These are phyloP conservation scores for Paramecium primaurelia DNA, from an alignment of 73 alveolate species.

Conservation along the genomic window DNA sequence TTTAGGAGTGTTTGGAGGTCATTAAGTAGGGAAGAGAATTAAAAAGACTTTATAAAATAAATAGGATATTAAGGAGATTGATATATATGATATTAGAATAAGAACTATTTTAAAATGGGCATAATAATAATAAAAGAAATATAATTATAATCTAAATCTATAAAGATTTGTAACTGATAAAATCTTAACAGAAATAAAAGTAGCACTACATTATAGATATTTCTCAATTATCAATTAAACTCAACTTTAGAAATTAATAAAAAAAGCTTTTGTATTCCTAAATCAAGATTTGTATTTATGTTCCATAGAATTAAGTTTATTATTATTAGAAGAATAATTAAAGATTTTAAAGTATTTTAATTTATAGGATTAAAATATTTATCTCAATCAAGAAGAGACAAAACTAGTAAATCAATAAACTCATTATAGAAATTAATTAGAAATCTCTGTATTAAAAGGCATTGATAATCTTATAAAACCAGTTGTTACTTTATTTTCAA, in stretches of 20 bases:
- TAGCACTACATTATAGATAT: background rate
- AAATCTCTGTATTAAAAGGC: background rate
- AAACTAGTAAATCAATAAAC: background rate
- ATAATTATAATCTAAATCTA: background rate
- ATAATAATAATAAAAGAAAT: background rate
- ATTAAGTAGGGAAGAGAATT: conserved; percentile 6
- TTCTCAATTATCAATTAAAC: background rate
- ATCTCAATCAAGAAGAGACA: background rate
- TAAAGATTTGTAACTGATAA: conserved; percentile 13
- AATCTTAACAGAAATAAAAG: background rate
- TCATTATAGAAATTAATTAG: background rate
- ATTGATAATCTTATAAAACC: conserved; percentile 31
- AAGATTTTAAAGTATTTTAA: background rate
- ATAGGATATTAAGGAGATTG: background rate
- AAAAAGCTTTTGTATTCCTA: background rate
- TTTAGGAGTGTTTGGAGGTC: background rate
- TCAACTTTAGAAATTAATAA: background rate
- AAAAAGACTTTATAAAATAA: background rate
- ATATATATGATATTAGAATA: background rate
- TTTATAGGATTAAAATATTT: background rate
- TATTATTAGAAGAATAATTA: background rate
- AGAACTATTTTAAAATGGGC: conserved; percentile 39
- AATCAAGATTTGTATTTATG: background rate
- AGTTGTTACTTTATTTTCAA: background rate
- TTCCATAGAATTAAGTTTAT: background rate